These are phyloP conservation scores for Aspergillus baeticus DNA, from an alignment of 495 filamentous ascomycete genomes.

Conservation along the genomic window DNA sequence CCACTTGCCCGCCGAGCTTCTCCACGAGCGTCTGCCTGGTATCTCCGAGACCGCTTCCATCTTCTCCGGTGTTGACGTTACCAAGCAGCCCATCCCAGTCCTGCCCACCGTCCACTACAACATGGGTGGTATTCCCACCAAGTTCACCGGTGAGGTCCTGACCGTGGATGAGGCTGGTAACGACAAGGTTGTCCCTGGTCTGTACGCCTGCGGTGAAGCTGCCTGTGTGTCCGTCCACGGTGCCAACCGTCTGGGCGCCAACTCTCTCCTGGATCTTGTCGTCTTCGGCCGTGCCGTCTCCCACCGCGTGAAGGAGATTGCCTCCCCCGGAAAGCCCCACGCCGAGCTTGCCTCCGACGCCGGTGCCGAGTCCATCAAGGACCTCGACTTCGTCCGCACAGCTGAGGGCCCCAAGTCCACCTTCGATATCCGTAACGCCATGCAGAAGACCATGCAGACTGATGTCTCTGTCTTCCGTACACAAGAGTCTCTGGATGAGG, in stretches of 20 bases:
- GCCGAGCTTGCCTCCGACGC: slow-evolving; percentile 76
- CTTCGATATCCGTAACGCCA: slow-evolving; percentile 80
- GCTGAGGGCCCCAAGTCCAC: slow-evolving; percentile 83
- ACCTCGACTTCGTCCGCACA: slow-evolving; percentile 82
- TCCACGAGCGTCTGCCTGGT: slow-evolving; percentile 94
- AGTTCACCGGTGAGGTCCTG: slow-evolving; percentile 93
- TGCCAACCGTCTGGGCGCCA: slow-evolving; percentile 95
- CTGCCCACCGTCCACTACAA: slow-evolving; percentile 98
- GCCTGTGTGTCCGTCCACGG: slow-evolving; percentile 97
- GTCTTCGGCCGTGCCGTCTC: slow-evolving; percentile 97
- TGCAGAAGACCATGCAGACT: slow-evolving; percentile 98
- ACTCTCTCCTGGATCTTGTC: slow-evolving; percentile 94
- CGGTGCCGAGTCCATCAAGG: slow-evolving; percentile 79
- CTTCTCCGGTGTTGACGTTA: slow-evolving; percentile 94
- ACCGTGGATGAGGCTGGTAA: slow-evolving; percentile 78
- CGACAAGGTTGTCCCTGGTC: slow-evolving; percentile 90
- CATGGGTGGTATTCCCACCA: slow-evolving; percentile 98
- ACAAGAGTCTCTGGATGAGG: slow-evolving; percentile 83
- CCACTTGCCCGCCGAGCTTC: slow-evolving; percentile 85
- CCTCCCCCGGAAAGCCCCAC: slow-evolving; percentile 74
- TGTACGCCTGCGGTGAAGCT: slow-evolving; percentile 95
- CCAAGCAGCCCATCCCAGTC: slow-evolving; percentile 94
- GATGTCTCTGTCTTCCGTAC: slow-evolving; percentile 98
- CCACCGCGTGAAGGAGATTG: slow-evolving; percentile 90
- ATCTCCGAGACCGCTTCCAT: slow-evolving; percentile 97